Evolutionary conservation across 2,329 filamentous ascomycete genomes (phyloP).

Genomic region (Samsoniella hepiali): DNA sequence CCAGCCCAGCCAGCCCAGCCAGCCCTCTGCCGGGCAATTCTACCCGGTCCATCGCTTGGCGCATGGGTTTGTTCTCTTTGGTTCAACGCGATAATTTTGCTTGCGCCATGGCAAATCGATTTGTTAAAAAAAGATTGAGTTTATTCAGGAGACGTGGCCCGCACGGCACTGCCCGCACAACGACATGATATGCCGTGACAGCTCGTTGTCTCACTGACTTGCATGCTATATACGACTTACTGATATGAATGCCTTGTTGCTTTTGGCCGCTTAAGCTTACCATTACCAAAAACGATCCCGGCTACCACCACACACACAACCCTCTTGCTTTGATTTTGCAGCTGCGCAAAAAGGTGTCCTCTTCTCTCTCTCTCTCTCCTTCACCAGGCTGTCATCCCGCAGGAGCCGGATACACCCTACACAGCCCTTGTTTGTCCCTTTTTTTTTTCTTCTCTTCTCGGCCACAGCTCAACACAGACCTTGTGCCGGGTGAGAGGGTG

Average conservation of each 20-base stretch:
- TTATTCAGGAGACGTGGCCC: background rate
- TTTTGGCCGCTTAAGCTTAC: too few relatives aligned
- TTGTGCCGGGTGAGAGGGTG: background rate
- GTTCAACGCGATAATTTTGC: slow-evolving; percentile 3
- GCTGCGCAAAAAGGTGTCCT: background rate
- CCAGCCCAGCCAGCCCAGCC: background rate
- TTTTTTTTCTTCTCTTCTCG: background rate
- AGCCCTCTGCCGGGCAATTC: background rate
- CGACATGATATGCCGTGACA: background rate
- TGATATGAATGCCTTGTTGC: too few relatives aligned
- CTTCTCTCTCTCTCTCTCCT: background rate
- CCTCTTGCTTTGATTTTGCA: background rate
- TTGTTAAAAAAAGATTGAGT: background rate
- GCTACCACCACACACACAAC: background rate
- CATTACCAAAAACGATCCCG: too few relatives aligned
- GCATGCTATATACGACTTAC: background rate
- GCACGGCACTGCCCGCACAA: background rate
- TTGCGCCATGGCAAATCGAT: background rate
- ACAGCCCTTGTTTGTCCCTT: background rate
- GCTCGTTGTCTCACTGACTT: background rate
- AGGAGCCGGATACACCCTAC: background rate
- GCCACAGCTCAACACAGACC: background rate
- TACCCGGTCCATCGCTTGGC: background rate
- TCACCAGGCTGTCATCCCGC: background rate
- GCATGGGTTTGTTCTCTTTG: background rate